Percentiles rank a stretch among this genome's conserved stretches.
phyloP scores from a whole-genome alignment of 176 grass and related monocot species.

The sorghum (Sorghum bicolor) region DNA sequence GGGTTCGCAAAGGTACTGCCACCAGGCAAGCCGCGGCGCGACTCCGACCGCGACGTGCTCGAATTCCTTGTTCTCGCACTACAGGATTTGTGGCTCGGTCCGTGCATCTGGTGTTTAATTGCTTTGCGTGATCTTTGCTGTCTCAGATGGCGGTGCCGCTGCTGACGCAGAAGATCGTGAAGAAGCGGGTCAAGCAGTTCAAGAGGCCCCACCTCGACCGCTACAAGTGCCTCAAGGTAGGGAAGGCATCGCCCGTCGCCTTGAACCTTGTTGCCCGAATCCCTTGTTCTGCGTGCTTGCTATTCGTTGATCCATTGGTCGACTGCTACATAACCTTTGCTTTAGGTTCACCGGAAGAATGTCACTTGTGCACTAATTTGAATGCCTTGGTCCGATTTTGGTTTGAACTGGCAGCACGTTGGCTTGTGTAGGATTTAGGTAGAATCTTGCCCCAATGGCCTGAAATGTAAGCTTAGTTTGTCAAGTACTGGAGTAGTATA shows the following conservation, averaged over 20 bases:
- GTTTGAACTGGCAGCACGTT: background rate
- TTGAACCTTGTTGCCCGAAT: background rate
- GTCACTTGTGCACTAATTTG: background rate
- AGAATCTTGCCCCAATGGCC: background rate
- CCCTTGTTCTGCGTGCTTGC: background rate
- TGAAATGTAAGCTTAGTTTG: background rate
- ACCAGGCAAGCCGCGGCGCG: background rate
- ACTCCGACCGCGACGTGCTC: background rate
- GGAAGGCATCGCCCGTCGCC: background rate
- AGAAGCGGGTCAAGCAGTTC: slow-evolving; percentile 83
- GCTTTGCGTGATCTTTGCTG: background rate
- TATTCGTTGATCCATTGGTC: background rate
- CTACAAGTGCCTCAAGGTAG: slow-evolving; percentile 79
- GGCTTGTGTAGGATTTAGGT: background rate
- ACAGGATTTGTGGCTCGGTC: background rate
- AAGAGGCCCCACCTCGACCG: slow-evolving; percentile 76
- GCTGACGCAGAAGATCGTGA: slow-evolving; percentile 72
- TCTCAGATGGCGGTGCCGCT: slow-evolving; percentile 64
- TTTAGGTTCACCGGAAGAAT: background rate
- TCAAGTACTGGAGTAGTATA: background rate
- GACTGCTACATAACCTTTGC: background rate
- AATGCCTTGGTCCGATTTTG: background rate
- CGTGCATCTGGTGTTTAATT: background rate
- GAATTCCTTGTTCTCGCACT: background rate
- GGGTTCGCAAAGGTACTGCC: background rate